Conservation (phyloP, 495 filamentous ascomycete species). For the Penicillium paxilli region DNA sequence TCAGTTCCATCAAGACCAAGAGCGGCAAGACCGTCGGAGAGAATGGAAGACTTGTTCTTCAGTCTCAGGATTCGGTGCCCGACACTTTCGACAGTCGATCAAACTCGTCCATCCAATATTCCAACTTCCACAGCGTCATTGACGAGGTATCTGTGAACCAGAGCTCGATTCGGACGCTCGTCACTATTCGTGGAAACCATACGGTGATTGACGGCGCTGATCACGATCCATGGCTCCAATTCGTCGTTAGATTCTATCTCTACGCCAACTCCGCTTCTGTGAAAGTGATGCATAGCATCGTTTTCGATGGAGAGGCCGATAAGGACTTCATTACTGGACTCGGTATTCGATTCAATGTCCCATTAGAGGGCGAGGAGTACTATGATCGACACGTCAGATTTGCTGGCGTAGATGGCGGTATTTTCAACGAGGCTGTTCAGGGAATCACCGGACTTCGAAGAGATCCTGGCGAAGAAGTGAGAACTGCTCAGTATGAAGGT, state of each 20-base stretch:
- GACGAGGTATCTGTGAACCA: slow-evolving; percentile 20
- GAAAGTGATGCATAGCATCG: slow-evolving; percentile 35
- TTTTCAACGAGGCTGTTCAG: slow-evolving; percentile 42
- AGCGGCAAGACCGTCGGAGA: slow-evolving; percentile 38
- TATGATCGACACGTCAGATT: slow-evolving; percentile 42
- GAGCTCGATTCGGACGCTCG: slow-evolving; percentile 28
- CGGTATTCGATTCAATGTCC: slow-evolving; percentile 37
- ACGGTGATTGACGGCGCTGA: slow-evolving; percentile 3
- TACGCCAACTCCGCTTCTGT: slow-evolving; percentile 42
- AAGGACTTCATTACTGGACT: slow-evolving; percentile 38
- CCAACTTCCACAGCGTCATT: slow-evolving; percentile 21
- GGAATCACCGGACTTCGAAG: slow-evolving; percentile 37
- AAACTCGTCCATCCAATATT: slow-evolving; percentile 18
- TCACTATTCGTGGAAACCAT: slow-evolving; percentile 35
- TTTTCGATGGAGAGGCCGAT: slow-evolving; percentile 36
- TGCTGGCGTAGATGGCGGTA: slow-evolving; percentile 33
- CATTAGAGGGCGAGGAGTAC: slow-evolving; percentile 30
- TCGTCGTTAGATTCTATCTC: slow-evolving; percentile 44
- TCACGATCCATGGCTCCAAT: slow-evolving; percentile 35
- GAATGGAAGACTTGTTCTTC: slow-evolving; percentile 41
- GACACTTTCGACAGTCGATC: slow-evolving; percentile 23
- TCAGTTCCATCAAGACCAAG: slow-evolving; percentile 31
- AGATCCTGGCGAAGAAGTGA: slow-evolving; percentile 31
- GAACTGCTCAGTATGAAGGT: slow-evolving; percentile 11
- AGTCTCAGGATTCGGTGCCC: slow-evolving; percentile 32